These are phyloP conservation scores for Vachellia pachyceras DNA, from an alignment of 306 rosid genomes.

Conservation along the genomic window DNA sequence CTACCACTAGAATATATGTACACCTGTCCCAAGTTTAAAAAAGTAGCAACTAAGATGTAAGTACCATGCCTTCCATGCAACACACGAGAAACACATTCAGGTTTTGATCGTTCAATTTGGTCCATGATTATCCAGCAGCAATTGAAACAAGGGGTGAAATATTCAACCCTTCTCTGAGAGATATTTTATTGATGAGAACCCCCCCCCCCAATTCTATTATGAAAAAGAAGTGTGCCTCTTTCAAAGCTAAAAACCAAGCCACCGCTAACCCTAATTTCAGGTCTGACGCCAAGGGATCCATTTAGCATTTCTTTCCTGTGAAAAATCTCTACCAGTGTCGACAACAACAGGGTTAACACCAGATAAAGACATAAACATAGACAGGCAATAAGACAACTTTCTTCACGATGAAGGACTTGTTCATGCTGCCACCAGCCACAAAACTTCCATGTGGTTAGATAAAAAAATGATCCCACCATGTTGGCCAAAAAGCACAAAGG, in stretches of 20 bases:
- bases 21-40: slow-evolving; percentile 59
- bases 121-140: slow-evolving; percentile 28
- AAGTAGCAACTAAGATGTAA: slow-evolving; percentile 28
- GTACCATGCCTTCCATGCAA: slow-evolving; percentile 28
- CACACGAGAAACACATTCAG: slow-evolving; percentile 26
- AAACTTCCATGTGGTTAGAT: background rate
- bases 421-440: background rate
- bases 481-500: background rate
- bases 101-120: slow-evolving; percentile 3
- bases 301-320: background rate
- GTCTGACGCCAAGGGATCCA: background rate
- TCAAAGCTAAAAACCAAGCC: background rate
- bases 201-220: background rate
- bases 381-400: background rate
- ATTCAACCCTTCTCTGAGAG: background rate
- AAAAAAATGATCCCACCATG: background rate
- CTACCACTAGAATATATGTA: slow-evolving; percentile 98
- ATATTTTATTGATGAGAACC: background rate
- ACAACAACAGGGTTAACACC: background rate
- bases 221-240: background rate
- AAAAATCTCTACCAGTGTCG: background rate
- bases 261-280: background rate
- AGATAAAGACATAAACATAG: background rate
- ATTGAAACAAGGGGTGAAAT: slow-evolving; percentile 41
- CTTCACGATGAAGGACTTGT: background rate